phyloP scores from a whole-genome alignment of 176 grass and related monocot genomes.

The Phoenix dactylifera region DNA sequence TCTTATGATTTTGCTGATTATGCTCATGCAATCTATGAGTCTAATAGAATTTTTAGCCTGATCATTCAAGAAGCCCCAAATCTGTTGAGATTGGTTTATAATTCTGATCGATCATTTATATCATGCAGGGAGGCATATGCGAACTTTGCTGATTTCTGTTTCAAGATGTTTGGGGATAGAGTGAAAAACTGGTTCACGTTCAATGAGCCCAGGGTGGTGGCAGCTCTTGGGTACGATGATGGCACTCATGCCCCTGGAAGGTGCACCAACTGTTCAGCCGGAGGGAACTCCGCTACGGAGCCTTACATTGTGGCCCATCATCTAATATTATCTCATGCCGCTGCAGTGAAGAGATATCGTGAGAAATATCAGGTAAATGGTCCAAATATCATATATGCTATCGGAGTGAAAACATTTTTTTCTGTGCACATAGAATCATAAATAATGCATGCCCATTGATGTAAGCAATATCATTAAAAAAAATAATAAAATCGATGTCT shows the following conservation, averaged over 20 bases:
- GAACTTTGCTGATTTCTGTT: slow-evolving; percentile 42
- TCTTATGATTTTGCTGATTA: no score
- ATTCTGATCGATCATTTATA: not conserved
- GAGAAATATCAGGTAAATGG: slow-evolving; percentile 41
- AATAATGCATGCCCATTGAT: no score
- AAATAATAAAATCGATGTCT: no score
- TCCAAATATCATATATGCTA: no score
- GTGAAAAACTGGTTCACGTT: slow-evolving; percentile 53
- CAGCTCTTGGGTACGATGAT: slow-evolving; percentile 51
- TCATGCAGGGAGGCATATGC: slow-evolving; percentile 27
- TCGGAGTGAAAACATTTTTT: no score
- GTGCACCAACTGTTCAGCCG: slow-evolving; percentile 29
- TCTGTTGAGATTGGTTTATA: not conserved
- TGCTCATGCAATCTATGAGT: no score
- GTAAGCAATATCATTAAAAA: no score
- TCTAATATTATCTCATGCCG: slow-evolving; percentile 49
- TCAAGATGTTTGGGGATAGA: slow-evolving; percentile 37
- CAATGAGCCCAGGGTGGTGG: slow-evolving; percentile 37
- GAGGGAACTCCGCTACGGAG: slow-evolving; percentile 42
- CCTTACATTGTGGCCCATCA: slow-evolving; percentile 49
- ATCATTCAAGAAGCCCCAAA: no score
- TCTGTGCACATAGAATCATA: no score
- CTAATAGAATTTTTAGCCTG: no score
- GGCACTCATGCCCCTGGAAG: slow-evolving; percentile 39
- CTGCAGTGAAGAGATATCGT: slow-evolving; percentile 43